Evolutionary conservation across 495 filamentous ascomycete species (phyloP), one percentile per base, ranked within the genome.

Genomic region (Neurospora africana): DNA sequence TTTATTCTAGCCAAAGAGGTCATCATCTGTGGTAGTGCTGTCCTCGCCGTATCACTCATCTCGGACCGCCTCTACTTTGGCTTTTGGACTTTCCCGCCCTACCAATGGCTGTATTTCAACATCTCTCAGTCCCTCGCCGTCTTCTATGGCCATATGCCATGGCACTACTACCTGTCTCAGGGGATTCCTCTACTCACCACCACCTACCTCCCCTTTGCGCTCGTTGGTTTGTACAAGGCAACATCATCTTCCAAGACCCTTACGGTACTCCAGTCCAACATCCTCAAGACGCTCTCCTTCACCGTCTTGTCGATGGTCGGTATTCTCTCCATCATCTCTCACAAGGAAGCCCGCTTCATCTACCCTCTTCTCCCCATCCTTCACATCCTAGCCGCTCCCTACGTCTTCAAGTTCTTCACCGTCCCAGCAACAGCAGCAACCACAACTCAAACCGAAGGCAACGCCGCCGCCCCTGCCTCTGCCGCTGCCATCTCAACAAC

Each of bases 291-390:
- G 65, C 82, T 97, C 19, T 87, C 89, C 40, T 84, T 84, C 19
- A 85, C 89, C 0, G 84, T 87, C 39, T 41, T 93, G 39, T 74
- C 86, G 36, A 90, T 93, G 74, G 86, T 90, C 30, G 74, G 82
- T 0, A 78, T 83, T 23, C 87, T 98, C 23, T 96, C 92, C 10
- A 73, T 92, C 17, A 91, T 99, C 71, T 89, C 95, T 35, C 95
- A 99, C 83, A 99, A 99, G 81, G 95, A 99, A 87, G 92, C 97
- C 73, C 93, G 95, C 74, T 99, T 99, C 82, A 91, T 98, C 74
- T 97, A 97, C 77, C 96, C 95, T 6, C 87, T 98, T 44, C 86
- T 99, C 1, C 95, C 95, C 5, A 84, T 91, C 21, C 85, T 99
- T 17, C 93, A 97, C 78, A 84, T 96, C 74, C 84, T 98, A 61